Evolutionary conservation across 371 early-diverging fungal species (phyloP).

Genomic region (Funneliformis caledonium): DNA sequence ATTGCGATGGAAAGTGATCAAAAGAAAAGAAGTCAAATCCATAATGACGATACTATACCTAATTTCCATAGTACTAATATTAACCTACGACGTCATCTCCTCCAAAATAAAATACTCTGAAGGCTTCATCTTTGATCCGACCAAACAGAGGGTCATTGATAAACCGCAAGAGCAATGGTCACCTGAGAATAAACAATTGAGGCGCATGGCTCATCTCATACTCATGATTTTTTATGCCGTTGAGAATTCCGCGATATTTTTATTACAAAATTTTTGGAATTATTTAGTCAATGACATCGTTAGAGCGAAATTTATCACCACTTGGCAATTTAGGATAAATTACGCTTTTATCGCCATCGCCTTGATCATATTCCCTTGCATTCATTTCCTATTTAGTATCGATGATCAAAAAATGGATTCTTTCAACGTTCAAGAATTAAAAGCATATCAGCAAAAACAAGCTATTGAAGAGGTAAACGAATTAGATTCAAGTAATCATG

Average conservation of each 20-base stretch:
- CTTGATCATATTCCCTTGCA: neutral
- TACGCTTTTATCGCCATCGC: neutral
- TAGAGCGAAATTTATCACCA: neutral
- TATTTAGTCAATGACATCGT: neutral
- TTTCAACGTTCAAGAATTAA: neutral
- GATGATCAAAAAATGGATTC: neutral
- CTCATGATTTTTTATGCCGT: constrained; percentile 1
- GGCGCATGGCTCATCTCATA: neutral
- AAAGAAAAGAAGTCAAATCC: constrained; percentile 9
- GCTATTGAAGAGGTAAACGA: neutral
- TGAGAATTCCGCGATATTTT: neutral
- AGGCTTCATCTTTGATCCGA: neutral
- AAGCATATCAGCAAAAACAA: neutral
- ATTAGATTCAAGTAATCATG: too few species aligned
- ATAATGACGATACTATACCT: constrained; percentile 5
- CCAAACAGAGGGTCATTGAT: neutral
- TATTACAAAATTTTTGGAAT: constrained; percentile 27
- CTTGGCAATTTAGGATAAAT: neutral
- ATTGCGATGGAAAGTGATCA: neutral
- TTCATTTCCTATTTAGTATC: neutral
- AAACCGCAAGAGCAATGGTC: neutral
- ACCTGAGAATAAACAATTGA: neutral
- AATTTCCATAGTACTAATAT: neutral
- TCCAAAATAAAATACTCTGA: neutral
- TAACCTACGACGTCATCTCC: neutral